These are phyloP conservation scores for Epichloe brachyelytri DNA, from an alignment of 2,329 filamentous ascomycete genomes.

Conservation along the genomic window DNA sequence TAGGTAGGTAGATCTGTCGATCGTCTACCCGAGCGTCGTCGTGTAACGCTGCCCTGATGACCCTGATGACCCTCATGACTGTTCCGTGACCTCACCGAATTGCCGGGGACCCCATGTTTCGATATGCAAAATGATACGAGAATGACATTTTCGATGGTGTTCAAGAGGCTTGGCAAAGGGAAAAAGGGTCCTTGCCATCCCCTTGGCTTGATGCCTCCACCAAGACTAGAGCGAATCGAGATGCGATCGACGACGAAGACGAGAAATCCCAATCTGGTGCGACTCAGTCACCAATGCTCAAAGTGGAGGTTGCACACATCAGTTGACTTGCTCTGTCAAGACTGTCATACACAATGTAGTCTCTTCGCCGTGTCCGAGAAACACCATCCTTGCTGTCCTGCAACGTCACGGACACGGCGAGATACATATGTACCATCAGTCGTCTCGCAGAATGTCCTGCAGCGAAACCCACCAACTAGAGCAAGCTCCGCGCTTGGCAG, in stretches of 20 bases:
- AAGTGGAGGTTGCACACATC: neutral
- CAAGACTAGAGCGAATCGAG: neutral
- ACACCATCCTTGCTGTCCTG: too few species aligned
- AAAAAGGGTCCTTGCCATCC: neutral
- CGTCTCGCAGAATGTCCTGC: too few species aligned
- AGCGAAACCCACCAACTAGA: neutral
- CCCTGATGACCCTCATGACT: too few species aligned
- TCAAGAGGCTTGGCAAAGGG: neutral
- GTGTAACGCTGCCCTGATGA: neutral
- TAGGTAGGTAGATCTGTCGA: too few species aligned
- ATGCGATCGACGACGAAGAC: neutral
- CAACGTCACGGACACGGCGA: too few species aligned
- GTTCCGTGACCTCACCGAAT: neutral
- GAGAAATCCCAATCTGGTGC: neutral
- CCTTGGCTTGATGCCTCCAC: neutral
- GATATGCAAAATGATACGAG: neutral
- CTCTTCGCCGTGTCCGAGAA: too few species aligned
- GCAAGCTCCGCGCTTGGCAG: neutral
- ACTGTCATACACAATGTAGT: too few species aligned
- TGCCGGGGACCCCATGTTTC: neutral
- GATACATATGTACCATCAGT: too few species aligned
- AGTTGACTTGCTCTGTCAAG: too few species aligned
- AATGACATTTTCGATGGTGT: neutral
- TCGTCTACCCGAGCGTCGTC: neutral
- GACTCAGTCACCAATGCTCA: neutral